A percentile compares a stretch with the other conserved stretches of the same genome.
These are phyloP conservation scores for Monosporozyma siamensis DNA, from an alignment of 805 yeast genomes.

Conservation along the genomic window DNA sequence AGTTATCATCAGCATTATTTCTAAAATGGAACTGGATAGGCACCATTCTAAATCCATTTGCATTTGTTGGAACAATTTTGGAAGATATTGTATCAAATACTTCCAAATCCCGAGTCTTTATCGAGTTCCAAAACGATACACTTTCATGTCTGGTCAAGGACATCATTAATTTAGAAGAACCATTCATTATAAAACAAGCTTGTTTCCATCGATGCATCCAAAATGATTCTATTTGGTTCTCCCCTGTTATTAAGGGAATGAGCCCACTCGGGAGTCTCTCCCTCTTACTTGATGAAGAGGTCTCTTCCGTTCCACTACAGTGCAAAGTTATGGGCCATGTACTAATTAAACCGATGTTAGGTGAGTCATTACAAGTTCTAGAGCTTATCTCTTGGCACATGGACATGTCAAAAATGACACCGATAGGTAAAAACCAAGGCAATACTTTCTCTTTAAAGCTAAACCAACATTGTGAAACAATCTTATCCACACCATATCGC, in stretches of 20 bases:
- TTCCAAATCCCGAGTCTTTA: slow-evolving; percentile 24
- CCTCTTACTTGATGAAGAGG: too few species aligned
- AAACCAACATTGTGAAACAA: slow-evolving; percentile 46
- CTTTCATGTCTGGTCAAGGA: slow-evolving; percentile 56
- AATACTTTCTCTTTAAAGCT: slow-evolving; percentile 56
- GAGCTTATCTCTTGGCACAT: background rate
- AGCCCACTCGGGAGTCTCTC: slow-evolving; percentile 1
- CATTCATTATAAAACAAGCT: slow-evolving; percentile 63
- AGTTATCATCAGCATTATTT: slow-evolving; percentile 27
- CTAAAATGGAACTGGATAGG: slow-evolving; percentile 11
- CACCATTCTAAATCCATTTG: slow-evolving; percentile 9
- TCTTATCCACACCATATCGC: slow-evolving; percentile 20
- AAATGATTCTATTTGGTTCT: slow-evolving; percentile 30
- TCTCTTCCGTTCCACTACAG: background rate
- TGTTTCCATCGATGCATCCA: slow-evolving; percentile 82
- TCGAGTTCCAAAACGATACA: slow-evolving; percentile 45
- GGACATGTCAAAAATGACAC: slow-evolving; percentile 47
- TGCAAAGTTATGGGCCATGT: background rate
- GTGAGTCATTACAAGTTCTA: background rate
- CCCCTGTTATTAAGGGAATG: slow-evolving; percentile 34
- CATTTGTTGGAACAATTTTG: slow-evolving; percentile 11
- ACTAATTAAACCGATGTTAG: background rate
- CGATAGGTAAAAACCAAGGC: slow-evolving; percentile 72
- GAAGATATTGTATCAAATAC: slow-evolving; percentile 16
- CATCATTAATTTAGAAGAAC: slow-evolving; percentile 78